Evolutionary conservation across 495 filamentous ascomycete genomes (phyloP).

Genomic region (Thozetella sp.): DNA sequence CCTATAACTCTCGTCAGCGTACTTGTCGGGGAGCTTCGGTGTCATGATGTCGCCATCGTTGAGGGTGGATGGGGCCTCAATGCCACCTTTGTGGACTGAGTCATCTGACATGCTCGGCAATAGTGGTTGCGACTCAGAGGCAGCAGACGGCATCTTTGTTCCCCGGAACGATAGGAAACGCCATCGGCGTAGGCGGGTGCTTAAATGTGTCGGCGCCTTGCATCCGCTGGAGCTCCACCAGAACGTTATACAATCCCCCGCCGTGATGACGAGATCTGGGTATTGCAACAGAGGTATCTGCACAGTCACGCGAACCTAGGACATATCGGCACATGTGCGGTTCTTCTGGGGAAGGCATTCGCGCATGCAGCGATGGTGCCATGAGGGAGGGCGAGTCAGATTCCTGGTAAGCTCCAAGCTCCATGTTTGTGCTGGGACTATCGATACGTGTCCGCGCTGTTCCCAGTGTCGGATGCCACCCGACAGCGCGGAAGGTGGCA

Average conservation of each 20-base stretch:
- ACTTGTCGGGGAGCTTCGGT: constrained; percentile 35
- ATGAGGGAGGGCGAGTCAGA: neutral
- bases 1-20: constrained; percentile 44
- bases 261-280: too few relatives aligned
- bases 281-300: too few relatives aligned
- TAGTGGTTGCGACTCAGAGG: neutral
- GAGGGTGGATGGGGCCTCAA: neutral
- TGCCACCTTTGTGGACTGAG: neutral
- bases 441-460: neutral
- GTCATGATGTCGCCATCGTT: neutral
- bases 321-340: too few relatives aligned
- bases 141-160: neutral
- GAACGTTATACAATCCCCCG: too few relatives aligned
- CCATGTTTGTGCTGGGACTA: neutral
- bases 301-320: too few relatives aligned
- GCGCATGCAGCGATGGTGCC: too few relatives aligned
- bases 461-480: neutral
- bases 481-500: neutral
- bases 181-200: neutral
- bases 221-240: neutral
- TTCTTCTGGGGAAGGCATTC: too few relatives aligned
- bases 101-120: neutral
- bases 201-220: neutral
- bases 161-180: neutral
- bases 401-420: neutral